Evolutionary conservation across 495 filamentous ascomycete genomes (phyloP), one percentile per base, ranked within the genome.

Genomic region (Endocarpon pusillum): DNA sequence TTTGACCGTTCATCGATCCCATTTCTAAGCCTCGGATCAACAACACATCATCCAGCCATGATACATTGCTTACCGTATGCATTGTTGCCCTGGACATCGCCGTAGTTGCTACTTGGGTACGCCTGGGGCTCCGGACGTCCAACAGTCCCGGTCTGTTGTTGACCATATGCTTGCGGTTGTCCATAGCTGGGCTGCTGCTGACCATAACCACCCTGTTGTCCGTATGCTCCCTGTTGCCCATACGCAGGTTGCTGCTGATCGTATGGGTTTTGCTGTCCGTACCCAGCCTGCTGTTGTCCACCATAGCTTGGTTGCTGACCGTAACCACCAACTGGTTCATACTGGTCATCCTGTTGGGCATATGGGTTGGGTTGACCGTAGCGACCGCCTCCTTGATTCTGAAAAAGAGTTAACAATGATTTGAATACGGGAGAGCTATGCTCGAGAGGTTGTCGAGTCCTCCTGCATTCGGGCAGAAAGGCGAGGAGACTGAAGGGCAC

Each of bases 301-400:
- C n/a, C n/a, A n/a, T n/a, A n/a, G n/a, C n/a, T n/a, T n/a, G n/a
- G n/a, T n/a, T n/a, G n/a, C 38, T 70, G 53, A 37, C 62, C 63
- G 46, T 67, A 72, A 35, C 36, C 38, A 4, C 45, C 31, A 17
- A 50, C 48, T 37, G 46, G 54, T 24, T 36, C 43, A 32, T 57
- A 55, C 15, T 60, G 62, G 34, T 63, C 63, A 36, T 46, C 43
- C 39, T 53, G 51, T 46, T 70, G 62, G 40, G 56, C 61, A 41
- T 77, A 80, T 3, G 74, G 70, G 50, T 77, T 74, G 45, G 62
- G 63, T 40, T 71, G 59, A 57, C 71, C 71, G 54, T 75, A 72
- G 51, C 63, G 64, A 40, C 60, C 58, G 16, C 34, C 20, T 16
- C 33, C 33, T 10, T 40, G 26, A n/a, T n/a, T n/a, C n/a, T n/a